Evolutionary conservation across 768 basidiomycete genomes (phyloP), one percentile per base, ranked within the genome.

Genomic region (Boletus tylopilopsis): DNA sequence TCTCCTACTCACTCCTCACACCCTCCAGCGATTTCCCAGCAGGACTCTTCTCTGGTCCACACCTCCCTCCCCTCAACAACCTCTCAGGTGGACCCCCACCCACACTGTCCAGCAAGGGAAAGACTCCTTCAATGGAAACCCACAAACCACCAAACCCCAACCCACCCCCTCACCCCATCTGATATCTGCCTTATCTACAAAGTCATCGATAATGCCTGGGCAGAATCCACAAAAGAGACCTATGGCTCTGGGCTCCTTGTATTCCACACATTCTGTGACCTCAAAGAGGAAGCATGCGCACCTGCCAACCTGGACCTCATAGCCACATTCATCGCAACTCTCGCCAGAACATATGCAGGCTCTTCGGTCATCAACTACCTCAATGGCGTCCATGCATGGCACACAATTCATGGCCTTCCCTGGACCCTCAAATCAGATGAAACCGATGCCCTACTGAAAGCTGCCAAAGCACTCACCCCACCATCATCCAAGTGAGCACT

Each of bases 101-200:
- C 55, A 0, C 47, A 44, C 13, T 60, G 48, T 5, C 0, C 18
- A 2, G 49, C 53, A 3, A 50, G 42, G 16, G 46, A 57, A 10
- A 1, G 30, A 0, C 34, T 57, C 0, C 11, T 27, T 1, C 23
- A 25, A 0, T 57, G 54, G 56, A 10, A 9, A 5, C 6, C 50
- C 49, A 12, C 40, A 47, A 7, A 21, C 22, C 29, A 3, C n/a
- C 33, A 13, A 6, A 11, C 2, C 0, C 15, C 41, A 12, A 19
- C 2, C 4, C 18, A 6, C 13, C n/a, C 13, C 40, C n/a, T 25
- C 11, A 2, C 1, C 3, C 15, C 0, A 7, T 6, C 1, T 39
- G 9, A 6, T 13, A 3, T 6, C 47, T 2, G 41, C 42, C 16
- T 1, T 6, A 25, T 25, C 25, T 25, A 25, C 9, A 9, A 25